These are phyloP conservation scores for Penicillium soppii DNA, from an alignment of 495 filamentous ascomycete genomes.

Conservation along the genomic window DNA sequence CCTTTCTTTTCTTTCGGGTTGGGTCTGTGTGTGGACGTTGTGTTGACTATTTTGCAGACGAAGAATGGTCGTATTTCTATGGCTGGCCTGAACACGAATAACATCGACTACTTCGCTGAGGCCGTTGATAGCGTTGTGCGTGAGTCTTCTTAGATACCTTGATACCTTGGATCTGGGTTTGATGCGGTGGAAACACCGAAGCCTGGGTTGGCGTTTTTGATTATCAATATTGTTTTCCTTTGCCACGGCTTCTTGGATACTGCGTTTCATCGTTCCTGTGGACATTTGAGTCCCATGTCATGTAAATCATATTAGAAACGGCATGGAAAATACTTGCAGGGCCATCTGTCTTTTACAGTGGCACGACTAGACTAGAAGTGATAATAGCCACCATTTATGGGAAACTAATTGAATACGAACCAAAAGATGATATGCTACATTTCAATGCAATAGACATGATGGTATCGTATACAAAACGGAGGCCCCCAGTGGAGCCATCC, in stretches of 20 bases:
- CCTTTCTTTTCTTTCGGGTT: background rate
- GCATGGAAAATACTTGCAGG: no score
- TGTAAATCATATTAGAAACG: no score
- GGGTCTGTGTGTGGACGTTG: background rate
- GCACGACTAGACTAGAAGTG: background rate
- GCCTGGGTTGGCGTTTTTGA: constrained; percentile 9
- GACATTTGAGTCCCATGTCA: no score
- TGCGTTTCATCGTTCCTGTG: no score
- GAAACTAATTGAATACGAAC: background rate
- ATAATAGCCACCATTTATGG: no score
- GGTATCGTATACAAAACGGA: background rate
- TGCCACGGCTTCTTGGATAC: no score
- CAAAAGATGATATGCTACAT: background rate
- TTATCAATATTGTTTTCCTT: no score
- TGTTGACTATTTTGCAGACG: constrained; percentile 47
- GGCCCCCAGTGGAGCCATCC: background rate
- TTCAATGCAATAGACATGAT: background rate
- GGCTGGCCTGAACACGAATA: constrained; percentile 88
- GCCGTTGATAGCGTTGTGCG: constrained; percentile 84
- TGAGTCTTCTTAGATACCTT: constrained; percentile 45
- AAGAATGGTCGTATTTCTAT: constrained; percentile 98
- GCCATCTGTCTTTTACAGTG: no score
- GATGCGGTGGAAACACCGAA: background rate
- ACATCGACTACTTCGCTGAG: constrained; percentile 89
- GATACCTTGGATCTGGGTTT: constrained; percentile 3